Evolutionary conservation across 768 basidiomycete species (phyloP).

Genomic region (Tulasnella sp.): DNA sequence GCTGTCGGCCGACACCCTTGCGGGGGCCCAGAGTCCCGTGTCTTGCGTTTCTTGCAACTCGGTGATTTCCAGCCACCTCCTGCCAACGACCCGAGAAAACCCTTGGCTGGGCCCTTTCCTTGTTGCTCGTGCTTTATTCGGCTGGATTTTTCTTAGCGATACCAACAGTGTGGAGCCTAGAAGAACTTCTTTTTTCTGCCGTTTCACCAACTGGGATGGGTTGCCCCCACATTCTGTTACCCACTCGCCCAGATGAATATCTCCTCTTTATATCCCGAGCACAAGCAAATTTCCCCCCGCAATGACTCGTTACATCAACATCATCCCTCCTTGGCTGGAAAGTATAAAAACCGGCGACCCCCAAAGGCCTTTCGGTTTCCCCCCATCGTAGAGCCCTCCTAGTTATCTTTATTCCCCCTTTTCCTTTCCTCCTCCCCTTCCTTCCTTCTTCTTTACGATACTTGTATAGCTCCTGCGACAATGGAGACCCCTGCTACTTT

Average conservation of each 20-base stretch:
- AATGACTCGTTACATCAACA: background rate
- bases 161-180: background rate
- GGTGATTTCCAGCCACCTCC: slow-evolving; percentile 4
- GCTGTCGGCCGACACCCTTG: slow-evolving; percentile 9
- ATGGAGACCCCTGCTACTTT: slow-evolving; percentile 11
- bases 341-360: background rate
- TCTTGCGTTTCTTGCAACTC: slow-evolving; percentile 3
- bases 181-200: background rate
- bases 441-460: background rate
- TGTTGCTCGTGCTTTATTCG: slow-evolving; percentile 4
- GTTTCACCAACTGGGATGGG: background rate
- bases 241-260: background rate
- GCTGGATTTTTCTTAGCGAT: slow-evolving; percentile 1
- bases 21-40: slow-evolving; percentile 10
- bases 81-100: background rate
- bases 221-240: slow-evolving; percentile 6
- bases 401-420: slow-evolving; percentile 8
- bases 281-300: background rate
- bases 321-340: background rate
- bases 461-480: slow-evolving; percentile 1
- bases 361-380: background rate
- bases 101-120: background rate
- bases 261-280: background rate
- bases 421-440: background rate
- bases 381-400: slow-evolving; percentile 12